Conservation (phyloP, 1,139 yeast species). For the Torulaspora globosa region DNA sequence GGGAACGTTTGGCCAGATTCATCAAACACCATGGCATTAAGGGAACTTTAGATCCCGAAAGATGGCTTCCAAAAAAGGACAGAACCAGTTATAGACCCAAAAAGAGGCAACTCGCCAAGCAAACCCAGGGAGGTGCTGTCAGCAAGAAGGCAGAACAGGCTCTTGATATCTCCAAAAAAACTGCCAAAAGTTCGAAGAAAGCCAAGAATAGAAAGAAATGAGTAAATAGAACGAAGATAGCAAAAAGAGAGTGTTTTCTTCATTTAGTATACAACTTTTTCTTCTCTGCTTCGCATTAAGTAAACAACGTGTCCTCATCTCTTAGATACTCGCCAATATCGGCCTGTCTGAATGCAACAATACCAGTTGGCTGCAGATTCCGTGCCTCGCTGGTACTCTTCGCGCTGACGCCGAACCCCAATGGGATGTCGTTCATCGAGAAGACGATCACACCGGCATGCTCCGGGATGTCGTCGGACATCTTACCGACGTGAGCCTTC, state of each 20-base stretch:
- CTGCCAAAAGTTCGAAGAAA: conserved; percentile 34
- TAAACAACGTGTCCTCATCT: conserved; percentile 94
- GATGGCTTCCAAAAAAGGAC: conserved; percentile 89
- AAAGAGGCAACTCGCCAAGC: conserved; percentile 46
- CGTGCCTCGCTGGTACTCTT: conserved; percentile 88
- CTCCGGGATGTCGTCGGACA: conserved; percentile 97
- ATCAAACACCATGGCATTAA: conserved; percentile 43
- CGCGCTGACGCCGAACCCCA: conserved; percentile 95
- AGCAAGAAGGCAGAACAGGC: conserved; percentile 51
- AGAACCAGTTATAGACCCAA: conserved; percentile 80
- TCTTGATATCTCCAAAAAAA: conserved; percentile 42
- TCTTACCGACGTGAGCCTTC: conserved; percentile 94
- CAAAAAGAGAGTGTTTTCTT: conserved; percentile 4
- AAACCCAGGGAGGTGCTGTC: conserved; percentile 68
- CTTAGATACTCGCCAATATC: conserved; percentile 98
- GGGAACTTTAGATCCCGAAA: conserved; percentile 55
- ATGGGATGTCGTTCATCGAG: conserved; percentile 88
- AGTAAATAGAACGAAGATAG: conserved; percentile 27
- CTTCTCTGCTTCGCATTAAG: conserved; percentile 41
- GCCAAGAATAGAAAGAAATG: conserved; percentile 41
- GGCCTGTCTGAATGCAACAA: conserved; percentile 93
- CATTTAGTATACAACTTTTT: conserved; percentile 15
- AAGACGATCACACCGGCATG: conserved; percentile 93
- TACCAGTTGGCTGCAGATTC: conserved; percentile 85
- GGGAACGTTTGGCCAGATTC: conserved; percentile 40